Evolutionary conservation across 208 protist species (phyloP), one percentile per base, ranked within the genome.

Genomic region (Leishmania turanica): DNA sequence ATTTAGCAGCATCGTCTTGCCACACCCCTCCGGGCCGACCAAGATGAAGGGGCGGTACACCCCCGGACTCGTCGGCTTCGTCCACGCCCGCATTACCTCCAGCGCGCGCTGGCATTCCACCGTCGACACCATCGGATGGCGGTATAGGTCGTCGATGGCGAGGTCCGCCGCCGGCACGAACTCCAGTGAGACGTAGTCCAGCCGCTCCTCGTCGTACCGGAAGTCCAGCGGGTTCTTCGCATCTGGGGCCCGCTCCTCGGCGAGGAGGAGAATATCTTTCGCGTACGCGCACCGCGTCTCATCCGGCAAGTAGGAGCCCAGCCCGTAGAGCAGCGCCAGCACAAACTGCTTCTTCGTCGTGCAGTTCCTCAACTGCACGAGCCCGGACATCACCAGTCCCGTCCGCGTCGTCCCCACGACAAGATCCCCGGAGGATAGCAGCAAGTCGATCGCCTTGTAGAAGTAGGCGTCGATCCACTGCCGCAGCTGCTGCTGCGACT

Each of bases 21-120:
- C 99, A 69, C 94, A 97, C 3, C 98, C 99, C 80, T 99, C 98
- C 5, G 99, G 99, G 47, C 98, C 98, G 27, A 99, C 98, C 11
- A 99, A 84, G 62, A 99, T 91, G 79, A 99, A 99, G 2, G 98
- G 98, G 37, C 98, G 89, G 80, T 96, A 97, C 40, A 95, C 84
- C 54, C 93, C 95, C 1, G 84, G 65, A 31, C 85, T 83, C 47
- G 93, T 78, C 27, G 95, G 92, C 84, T 85, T 79, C 73, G 98
- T 89, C 98, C 98, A 99, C 80, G 98, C 97, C 77, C 84, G 72
- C 84, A 99, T 91, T 70, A 99, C 93, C 56, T 92, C 91, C 53
- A 97, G 78, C 68, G 92, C 91, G 27, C 96, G 92, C 86, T 99
- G 98, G 81, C 99, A 97, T 56, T 99, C 98, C 54, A 97, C 89